These are phyloP conservation scores for Penicillium sp. DNA, from an alignment of 2,329 filamentous ascomycete species.

Conservation along the genomic window DNA sequence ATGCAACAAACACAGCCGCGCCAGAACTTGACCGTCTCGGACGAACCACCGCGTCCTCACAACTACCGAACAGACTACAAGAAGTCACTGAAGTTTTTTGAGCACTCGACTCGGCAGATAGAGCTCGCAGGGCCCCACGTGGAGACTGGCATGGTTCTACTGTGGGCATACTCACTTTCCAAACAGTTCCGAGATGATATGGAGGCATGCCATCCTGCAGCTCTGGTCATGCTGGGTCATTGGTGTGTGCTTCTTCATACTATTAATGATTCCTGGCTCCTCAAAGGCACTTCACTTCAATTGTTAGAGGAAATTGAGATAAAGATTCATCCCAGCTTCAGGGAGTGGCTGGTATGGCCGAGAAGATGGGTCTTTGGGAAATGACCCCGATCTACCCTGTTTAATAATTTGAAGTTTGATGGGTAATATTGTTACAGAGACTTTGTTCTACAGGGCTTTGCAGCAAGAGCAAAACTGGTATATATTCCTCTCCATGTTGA, in stretches of 20 bases:
- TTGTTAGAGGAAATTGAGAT: slow-evolving; percentile 17
- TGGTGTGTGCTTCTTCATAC: slow-evolving; percentile 17
- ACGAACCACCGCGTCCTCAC: background rate
- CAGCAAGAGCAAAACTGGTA: background rate
- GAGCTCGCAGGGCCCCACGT: slow-evolving; percentile 17
- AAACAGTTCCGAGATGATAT: slow-evolving; percentile 14
- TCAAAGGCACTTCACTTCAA: slow-evolving; percentile 9
- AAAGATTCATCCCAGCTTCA: slow-evolving; percentile 11
- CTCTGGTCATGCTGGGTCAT: slow-evolving; percentile 15
- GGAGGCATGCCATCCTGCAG: slow-evolving; percentile 11
- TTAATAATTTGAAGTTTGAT: background rate
- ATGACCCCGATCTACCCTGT: background rate
- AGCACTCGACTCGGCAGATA: slow-evolving; percentile 9
- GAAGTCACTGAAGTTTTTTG: slow-evolving; percentile 5
- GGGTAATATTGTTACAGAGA: background rate
- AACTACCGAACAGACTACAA: slow-evolving; percentile 15
- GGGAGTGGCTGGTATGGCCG: slow-evolving; percentile 18
- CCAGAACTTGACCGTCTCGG: background rate
- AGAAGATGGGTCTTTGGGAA: slow-evolving; percentile 12
- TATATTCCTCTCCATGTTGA: background rate
- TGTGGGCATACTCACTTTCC: slow-evolving; percentile 18
- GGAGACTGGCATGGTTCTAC: slow-evolving; percentile 16
- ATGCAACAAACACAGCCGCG: background rate
- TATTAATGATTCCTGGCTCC: slow-evolving; percentile 15
- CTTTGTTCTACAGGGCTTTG: background rate